phyloP scores from a whole-genome alignment of 164 flowering plant genomes.

The Nelumbo lutea region DNA sequence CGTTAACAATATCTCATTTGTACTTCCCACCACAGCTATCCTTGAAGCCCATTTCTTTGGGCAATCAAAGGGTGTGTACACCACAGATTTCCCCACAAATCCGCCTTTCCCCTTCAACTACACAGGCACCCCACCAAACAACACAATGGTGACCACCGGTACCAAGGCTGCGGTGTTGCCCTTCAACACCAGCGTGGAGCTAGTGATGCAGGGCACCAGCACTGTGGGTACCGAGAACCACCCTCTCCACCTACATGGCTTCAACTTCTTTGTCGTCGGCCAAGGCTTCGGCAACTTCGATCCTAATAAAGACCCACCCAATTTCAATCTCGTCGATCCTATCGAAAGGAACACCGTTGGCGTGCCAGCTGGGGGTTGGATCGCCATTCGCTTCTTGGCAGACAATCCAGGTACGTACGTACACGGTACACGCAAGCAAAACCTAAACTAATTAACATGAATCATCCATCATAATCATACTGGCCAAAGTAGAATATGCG shows the following conservation, averaged over 20 bases:
- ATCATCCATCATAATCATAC: too few species aligned
- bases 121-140: constrained; percentile 44
- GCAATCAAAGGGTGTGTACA: constrained; percentile 43
- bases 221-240: constrained; percentile 37
- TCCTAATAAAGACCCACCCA: constrained; percentile 35
- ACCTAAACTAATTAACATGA: too few species aligned
- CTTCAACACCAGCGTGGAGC: constrained; percentile 44
- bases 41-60: constrained; percentile 41
- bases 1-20: constrained; percentile 45
- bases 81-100: constrained; percentile 42
- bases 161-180: constrained; percentile 38
- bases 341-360: constrained; percentile 53
- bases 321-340: constrained; percentile 51
- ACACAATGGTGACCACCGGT: constrained; percentile 35
- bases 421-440: too few species aligned
- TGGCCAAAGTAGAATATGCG: too few species aligned
- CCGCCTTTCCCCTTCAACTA: constrained; percentile 11
- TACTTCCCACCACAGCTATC: constrained; percentile 31
- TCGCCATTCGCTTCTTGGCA: constrained; percentile 48
- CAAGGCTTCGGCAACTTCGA: constrained; percentile 50
- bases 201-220: constrained; percentile 14
- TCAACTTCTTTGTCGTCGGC: constrained; percentile 42
- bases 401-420: constrained; percentile 49
- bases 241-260: too few species aligned
- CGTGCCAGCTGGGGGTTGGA: constrained; percentile 59